These are phyloP conservation scores for Mantamonas sphyraenae DNA, from an alignment of 78 protist genomes.

Conservation along the genomic window DNA sequence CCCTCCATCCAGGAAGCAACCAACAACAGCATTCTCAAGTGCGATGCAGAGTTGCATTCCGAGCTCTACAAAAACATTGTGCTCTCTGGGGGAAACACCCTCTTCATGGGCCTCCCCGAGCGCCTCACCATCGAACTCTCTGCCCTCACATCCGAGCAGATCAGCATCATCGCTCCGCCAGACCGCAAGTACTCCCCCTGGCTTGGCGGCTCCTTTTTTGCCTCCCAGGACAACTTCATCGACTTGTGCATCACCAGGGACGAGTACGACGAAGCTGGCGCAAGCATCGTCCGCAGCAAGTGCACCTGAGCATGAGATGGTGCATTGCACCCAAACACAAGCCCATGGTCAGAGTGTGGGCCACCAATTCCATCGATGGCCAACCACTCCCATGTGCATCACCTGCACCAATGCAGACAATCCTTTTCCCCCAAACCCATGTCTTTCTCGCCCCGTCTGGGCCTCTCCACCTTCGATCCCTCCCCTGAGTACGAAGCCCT, in stretches of 20 bases:
- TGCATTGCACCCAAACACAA: no score
- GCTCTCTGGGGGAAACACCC: constrained; percentile 9
- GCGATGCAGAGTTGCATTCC: constrained; percentile 14
- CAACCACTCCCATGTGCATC: background rate
- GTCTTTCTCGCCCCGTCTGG: no score
- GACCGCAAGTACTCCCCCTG: constrained; percentile 61
- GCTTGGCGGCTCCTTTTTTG: constrained; percentile 72
- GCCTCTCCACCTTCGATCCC: no score
- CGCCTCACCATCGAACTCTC: background rate
- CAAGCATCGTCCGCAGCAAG: constrained; percentile 72
- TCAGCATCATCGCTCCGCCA: constrained; percentile 38
- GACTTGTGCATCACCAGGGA: constrained; percentile 63
- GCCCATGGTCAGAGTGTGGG: no score
- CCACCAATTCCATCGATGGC: no score
- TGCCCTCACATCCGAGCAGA: constrained; percentile 12
- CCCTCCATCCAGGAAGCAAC: constrained; percentile 12
- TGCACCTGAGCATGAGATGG: constrained; percentile 17
- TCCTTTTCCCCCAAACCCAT: background rate
- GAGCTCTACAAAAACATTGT: constrained; percentile 37
- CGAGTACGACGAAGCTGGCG: constrained; percentile 80
- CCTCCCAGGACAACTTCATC: constrained; percentile 57
- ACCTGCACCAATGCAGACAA: background rate
- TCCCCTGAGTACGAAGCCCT: no score
- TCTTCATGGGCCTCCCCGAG: background rate
- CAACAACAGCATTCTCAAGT: constrained; percentile 1